These are phyloP conservation scores for Tolypocladium paradoxum DNA, from an alignment of 2,329 filamentous ascomycete species.

Conservation along the genomic window DNA sequence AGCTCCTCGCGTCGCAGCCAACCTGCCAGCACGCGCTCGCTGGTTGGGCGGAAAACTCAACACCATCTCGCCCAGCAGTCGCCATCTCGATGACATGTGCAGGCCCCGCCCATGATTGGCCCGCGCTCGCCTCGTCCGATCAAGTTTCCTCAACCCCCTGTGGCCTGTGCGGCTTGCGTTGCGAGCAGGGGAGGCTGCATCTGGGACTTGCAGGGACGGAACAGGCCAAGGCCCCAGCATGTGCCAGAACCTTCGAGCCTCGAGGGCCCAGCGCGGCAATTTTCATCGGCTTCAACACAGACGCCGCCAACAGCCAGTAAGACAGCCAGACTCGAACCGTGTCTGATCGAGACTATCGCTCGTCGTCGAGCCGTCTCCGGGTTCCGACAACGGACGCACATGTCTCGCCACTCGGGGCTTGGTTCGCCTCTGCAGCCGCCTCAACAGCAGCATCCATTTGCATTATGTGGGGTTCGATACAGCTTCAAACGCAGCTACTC, in stretches of 20 bases:
- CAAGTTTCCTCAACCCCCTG: neutral
- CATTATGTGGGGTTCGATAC: no score
- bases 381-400: neutral
- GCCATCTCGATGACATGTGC: neutral
- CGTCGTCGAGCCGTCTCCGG: no score
- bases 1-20: neutral
- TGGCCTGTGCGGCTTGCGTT: neutral
- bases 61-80: neutral
- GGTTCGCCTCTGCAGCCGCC: neutral
- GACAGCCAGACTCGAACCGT: neutral
- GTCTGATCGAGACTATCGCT: no score
- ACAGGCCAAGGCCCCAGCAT: no score
- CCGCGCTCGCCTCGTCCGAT: neutral
- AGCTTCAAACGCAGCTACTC: neutral
- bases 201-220: no score
- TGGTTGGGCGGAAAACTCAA: neutral
- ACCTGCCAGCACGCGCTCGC: neutral
- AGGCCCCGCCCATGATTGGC: neutral
- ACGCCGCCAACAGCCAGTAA: neutral
- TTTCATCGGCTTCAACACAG: no score
- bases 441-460: no score
- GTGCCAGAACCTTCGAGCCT: no score
- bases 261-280: no score
- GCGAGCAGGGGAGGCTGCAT: neutral
- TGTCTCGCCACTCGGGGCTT: neutral